Percentiles rank a stretch among this genome's conserved stretches.
These are phyloP conservation scores for Aspergillus conjunctus DNA, from an alignment of 495 filamentous ascomycete genomes.

Conservation along the genomic window DNA sequence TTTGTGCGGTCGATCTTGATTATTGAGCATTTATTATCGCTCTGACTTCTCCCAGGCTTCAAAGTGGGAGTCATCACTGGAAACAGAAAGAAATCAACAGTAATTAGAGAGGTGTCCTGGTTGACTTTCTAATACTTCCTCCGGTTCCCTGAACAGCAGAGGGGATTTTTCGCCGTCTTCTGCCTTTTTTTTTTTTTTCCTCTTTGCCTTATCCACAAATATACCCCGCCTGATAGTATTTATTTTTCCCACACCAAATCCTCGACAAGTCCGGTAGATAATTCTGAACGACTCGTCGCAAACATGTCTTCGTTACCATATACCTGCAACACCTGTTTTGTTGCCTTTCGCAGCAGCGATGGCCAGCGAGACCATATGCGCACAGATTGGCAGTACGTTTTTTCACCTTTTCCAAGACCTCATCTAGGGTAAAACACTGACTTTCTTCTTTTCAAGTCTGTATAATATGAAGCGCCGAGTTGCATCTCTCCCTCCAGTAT, in stretches of 20 bases:
- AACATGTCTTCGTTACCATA: slow-evolving; percentile 68
- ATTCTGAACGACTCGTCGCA: slow-evolving; percentile 4
- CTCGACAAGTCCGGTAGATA: neutral
- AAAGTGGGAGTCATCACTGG: neutral
- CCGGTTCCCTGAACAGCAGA: neutral
- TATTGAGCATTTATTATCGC: slow-evolving; percentile 16
- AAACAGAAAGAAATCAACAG: slow-evolving; percentile 3
- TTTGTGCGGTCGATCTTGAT: slow-evolving; percentile 27
- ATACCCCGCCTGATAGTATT: neutral
- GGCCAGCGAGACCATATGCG: slow-evolving; percentile 96
- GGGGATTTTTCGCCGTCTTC: slow-evolving; percentile 9
- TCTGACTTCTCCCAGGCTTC: neutral
- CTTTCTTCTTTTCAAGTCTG: slow-evolving; percentile 54
- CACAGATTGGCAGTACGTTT: slow-evolving; percentile 93
- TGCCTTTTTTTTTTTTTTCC: neutral
- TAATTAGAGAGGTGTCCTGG: neutral
- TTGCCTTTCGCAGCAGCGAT: slow-evolving; percentile 91
- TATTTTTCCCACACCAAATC: neutral
- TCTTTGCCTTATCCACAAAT: neutral
- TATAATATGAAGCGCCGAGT: slow-evolving; percentile 98
- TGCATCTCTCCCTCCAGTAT: slow-evolving; percentile 85
- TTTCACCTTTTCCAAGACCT: slow-evolving; percentile 1
- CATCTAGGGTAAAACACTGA: slow-evolving; percentile 3
- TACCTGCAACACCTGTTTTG: slow-evolving; percentile 97
- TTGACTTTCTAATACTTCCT: neutral